Base-by-base conservation (phyloP, 2,329 filamentous ascomycete genomes). In the Periconia sp. region DNA sequence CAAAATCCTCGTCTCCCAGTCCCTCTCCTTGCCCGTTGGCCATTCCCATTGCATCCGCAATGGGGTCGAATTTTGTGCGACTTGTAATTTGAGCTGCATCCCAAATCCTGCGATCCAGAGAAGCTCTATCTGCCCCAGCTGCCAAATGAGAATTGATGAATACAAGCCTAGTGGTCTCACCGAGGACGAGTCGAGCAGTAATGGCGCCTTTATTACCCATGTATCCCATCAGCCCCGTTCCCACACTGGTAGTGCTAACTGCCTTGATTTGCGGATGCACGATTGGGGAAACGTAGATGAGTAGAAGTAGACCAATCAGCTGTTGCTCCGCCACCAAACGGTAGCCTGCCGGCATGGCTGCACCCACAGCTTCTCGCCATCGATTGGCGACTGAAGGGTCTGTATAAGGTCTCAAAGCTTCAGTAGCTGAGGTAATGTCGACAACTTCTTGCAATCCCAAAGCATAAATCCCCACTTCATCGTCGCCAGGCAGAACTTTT, bases 161-260 rank as follows among this genome's bases (percentile, higher is more conserved):
- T 20, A 94, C 88, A 51, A 99, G 77, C 30, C 89, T 84, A 0
- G 94, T 97, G 0, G 92, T 92, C 71, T 97, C 94, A 1, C 93
- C 94, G 1, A 99, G 77, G 1, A 99, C 81, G 3, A 99, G 78
- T 18, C 93, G 84, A 3, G 89, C 89, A 2, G 88, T 85, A 0
- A 96, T 88, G 3, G 90, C 93, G 1, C 94, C 94, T 72, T 99
- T 99, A 73, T 99, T 99, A 10, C 94, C 94, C 78, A 97, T 88
- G 68, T 96, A 96, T 0, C 93, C 93, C 74, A 95, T 84, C 42
- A 97, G 74, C 0, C 94, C 94, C 0, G 94, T 99, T 0, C 92
- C 93, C 8, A 97, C 88, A 53, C 85, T 88, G 5, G 86, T 86
- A 1, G 88, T 92, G 73, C 90, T 95, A 61, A 96, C 85, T 46